Percentiles rank a stretch among this genome's conserved stretches.
phyloP scores from a whole-genome alignment of 768 basidiomycete genomes.

The Naganishia onofrii region DNA sequence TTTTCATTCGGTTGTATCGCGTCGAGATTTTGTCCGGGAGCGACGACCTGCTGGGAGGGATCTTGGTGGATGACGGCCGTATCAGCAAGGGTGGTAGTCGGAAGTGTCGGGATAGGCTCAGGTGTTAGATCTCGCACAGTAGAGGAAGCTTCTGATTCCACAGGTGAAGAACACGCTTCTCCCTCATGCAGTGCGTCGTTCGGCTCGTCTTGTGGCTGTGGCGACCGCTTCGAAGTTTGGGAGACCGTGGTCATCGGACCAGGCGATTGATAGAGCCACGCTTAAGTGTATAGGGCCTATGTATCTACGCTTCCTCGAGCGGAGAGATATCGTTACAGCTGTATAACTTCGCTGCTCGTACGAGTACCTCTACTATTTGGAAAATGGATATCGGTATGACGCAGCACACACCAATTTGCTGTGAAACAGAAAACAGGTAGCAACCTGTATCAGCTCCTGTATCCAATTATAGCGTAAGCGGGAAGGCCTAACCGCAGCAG shows the following conservation, averaged over 20 bases:
- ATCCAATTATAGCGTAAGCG: constrained; percentile 13
- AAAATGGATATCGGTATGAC: no score
- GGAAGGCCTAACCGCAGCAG: no score
- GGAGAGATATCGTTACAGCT: no score
- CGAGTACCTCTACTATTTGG: no score
- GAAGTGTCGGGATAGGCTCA: not conserved
- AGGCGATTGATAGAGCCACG: not conserved
- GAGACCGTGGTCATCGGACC: not conserved
- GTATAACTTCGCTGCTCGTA: no score
- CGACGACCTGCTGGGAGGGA: not conserved
- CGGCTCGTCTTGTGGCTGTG: not conserved
- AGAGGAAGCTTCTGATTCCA: constrained; percentile 13
- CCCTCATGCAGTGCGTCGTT: not conserved
- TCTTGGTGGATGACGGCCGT: not conserved
- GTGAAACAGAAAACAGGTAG: not conserved
- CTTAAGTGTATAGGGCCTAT: not conserved
- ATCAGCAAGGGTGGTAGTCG: not conserved
- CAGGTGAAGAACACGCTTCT: not conserved
- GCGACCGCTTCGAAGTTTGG: not conserved
- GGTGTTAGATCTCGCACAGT: constrained; percentile 8
- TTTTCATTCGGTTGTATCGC: not conserved
- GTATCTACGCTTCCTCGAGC: not conserved
- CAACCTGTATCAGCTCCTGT: no score
- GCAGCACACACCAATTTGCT: not conserved
- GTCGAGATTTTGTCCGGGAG: not conserved